A percentile compares a stretch with the other conserved stretches of the same genome.
These are phyloP conservation scores for Simplicillium sp. DNA, from an alignment of 2,329 filamentous ascomycete species.

Conservation along the genomic window DNA sequence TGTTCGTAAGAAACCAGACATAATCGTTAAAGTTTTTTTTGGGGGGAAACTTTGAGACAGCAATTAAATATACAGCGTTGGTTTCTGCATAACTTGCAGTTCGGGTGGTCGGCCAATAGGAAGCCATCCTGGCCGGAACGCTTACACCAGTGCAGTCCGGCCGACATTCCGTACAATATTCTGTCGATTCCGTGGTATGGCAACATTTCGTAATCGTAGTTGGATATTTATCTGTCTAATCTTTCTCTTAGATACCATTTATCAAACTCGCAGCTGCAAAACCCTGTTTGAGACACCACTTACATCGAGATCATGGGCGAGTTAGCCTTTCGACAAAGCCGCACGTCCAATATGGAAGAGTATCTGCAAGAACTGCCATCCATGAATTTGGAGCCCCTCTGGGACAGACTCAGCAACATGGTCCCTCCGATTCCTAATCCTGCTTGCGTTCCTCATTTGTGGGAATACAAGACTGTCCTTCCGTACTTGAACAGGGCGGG, in stretches of 20 bases:
- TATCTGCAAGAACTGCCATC: constrained; percentile 18
- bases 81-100: no score
- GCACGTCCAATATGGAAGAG: constrained; percentile 15
- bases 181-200: background rate
- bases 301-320: constrained; percentile 1
- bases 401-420: constrained; percentile 36
- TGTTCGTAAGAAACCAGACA: no score
- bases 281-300: background rate
- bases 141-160: no score
- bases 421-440: constrained; percentile 38
- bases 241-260: background rate
- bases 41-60: no score
- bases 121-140: constrained; percentile 12
- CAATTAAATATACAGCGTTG: no score
- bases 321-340: constrained; percentile 7
- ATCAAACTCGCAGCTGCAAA: constrained; percentile 4
- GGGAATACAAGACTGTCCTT: constrained; percentile 24
- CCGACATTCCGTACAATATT: background rate
- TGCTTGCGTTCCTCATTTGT: constrained; percentile 26
- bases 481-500: constrained; percentile 25
- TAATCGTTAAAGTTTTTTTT: no score
- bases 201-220: no score
- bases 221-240: background rate
- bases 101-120: constrained; percentile 9
- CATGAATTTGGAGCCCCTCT: constrained; percentile 29